Base-by-base conservation (phyloP, 495 filamentous ascomycete species). In the Saxophila tyrrhenica region DNA sequence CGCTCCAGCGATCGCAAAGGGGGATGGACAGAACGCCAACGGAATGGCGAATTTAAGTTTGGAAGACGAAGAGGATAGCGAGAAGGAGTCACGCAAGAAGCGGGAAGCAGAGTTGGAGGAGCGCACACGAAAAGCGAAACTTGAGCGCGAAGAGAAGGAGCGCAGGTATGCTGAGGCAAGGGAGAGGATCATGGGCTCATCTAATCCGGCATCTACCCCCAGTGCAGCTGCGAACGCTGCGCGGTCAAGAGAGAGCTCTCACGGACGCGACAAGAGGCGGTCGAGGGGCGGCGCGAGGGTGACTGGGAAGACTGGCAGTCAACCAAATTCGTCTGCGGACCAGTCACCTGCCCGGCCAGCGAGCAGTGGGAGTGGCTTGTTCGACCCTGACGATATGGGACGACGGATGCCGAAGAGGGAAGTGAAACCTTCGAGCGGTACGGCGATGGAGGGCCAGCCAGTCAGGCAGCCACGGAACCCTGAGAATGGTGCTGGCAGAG, bases 111-210 rank as follows among this genome's bases (percentile, higher is more conserved):
- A 79, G 52, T 76, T 82, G 3, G 85, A 88, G 52, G 84, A 95
- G 70, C 78, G 86, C 29, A 77, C 82, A 51, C 73, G 79, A 13
- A 82, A 83, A 56, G 82, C 88, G 35, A 75, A 86, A 68, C 75
- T 77, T 49, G 87, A 94, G 59, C 75, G 78, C 2, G 89, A 94
- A 62, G 89, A 94, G 69, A 94, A 89, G 72, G 83, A 91, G 70
- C 81, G 81, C 47, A 85, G 83, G 47, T 95, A 95, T 65, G 83
- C 90, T 50, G 89, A 94, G 69, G 85, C 77, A 1, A 76, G 89
- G 13, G 85, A 89, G 61, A 80, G 83, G 64, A 77, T 94, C n/a
- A 89, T 95, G 66, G 88, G 87, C 21, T 77, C 72, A 8, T 69
- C 76, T 10, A 73, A 71, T 5, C 64, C 75, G 15, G 69, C 65